Evolutionary conservation across 192 early-diverging fungal genomes (phyloP).

Genomic region (Coemansia sp.): DNA sequence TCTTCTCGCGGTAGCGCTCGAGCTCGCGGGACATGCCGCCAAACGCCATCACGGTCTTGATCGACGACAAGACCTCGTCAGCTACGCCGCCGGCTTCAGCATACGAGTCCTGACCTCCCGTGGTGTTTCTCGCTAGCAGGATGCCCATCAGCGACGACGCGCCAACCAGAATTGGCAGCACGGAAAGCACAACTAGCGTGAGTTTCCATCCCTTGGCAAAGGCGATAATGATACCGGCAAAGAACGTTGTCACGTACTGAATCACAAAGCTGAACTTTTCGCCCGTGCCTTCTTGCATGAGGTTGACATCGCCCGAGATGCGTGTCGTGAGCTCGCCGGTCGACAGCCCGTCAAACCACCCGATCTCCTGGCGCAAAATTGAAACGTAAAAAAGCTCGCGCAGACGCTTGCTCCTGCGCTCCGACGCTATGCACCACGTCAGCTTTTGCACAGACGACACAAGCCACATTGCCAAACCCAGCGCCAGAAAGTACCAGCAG

Average conservation of each 20-base stretch:
- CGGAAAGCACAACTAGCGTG: conserved; percentile 75
- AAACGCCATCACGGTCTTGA: conserved; percentile 89
- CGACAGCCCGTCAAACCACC: conserved; percentile 79
- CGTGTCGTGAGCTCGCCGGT: conserved; percentile 84
- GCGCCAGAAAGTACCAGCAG: conserved; percentile 47
- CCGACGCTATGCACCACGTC: conserved; percentile 37
- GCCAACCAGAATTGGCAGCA: conserved; percentile 68
- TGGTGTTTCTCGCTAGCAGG: conserved; percentile 45
- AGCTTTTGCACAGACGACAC: conserved; percentile 18
- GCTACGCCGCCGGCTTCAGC: conserved; percentile 82
- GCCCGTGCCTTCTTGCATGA: conserved; percentile 85
- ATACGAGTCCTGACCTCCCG: conserved; percentile 64
- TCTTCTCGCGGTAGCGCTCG: conserved; percentile 58
- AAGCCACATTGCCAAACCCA: conserved; percentile 22
- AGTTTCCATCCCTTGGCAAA: conserved; percentile 79
- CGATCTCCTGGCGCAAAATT: conserved; percentile 82
- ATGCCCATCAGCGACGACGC: conserved; percentile 58
- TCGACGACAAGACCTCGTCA: conserved; percentile 75
- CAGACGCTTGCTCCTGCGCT: conserved; percentile 68
- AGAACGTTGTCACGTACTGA: conserved; percentile 62
- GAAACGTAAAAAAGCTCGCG: conserved; percentile 69
- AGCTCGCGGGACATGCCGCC: conserved; percentile 70
- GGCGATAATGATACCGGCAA: conserved; percentile 72
- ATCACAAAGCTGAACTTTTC: conserved; percentile 80
- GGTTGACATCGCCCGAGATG: conserved; percentile 77